Conservation (phyloP, 225 moss, liverwort and hornwort species). For the Physcomitrium patens region DNA sequence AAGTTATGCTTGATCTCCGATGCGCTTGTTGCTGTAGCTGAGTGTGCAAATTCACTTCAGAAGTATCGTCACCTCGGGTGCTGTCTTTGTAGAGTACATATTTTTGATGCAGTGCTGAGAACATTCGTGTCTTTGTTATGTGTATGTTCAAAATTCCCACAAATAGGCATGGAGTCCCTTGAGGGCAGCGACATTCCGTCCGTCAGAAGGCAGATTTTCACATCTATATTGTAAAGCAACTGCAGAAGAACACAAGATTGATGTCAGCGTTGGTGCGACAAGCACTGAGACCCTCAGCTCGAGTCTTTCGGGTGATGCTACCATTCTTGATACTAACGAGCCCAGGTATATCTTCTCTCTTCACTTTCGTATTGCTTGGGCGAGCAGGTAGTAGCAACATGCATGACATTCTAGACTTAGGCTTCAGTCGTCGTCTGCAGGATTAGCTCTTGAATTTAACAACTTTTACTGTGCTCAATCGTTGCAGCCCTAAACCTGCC, state of each 20-base stretch:
- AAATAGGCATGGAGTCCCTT: slow-evolving; percentile 31
- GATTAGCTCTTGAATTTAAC: background rate
- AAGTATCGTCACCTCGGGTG: background rate
- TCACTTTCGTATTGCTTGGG: background rate
- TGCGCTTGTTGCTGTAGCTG: slow-evolving; percentile 7
- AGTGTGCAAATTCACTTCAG: background rate
- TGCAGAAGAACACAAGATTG: slow-evolving; percentile 26
- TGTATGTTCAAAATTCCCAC: background rate
- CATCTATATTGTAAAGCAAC: slow-evolving; percentile 29
- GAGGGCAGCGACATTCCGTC: background rate
- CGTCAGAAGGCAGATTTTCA: slow-evolving; percentile 8
- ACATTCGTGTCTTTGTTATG: background rate
- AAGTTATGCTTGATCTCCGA: background rate
- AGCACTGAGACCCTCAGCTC: slow-evolving; percentile 2
- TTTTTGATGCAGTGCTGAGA: background rate
- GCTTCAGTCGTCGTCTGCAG: slow-evolving; percentile 5
- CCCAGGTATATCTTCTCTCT: background rate
- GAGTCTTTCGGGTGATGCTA: background rate
- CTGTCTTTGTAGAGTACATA: background rate
- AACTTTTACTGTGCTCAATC: background rate
- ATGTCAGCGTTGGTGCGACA: slow-evolving; percentile 8
- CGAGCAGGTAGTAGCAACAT: background rate
- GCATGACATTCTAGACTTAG: background rate
- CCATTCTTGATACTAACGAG: background rate
- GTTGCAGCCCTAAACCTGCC: background rate